Evolutionary conservation across 345 rosid genomes (phyloP).

Genomic region (Salix arbutifolia): DNA sequence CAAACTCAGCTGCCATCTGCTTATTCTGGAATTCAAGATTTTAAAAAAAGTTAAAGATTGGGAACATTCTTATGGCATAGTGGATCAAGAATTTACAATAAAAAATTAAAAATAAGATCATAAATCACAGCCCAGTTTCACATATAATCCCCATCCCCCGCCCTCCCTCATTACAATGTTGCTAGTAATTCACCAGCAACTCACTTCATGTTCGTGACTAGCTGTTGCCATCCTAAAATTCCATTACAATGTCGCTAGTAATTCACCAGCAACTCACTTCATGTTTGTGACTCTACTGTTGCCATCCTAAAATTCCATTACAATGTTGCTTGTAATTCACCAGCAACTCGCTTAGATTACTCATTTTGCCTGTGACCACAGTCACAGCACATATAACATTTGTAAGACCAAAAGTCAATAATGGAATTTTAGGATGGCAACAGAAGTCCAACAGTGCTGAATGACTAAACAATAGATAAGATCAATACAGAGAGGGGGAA

Average conservation of each 20-base stretch:
- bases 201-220: too few relatives aligned
- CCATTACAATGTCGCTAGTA: too few relatives aligned
- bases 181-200: too few relatives aligned
- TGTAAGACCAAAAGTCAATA: too few relatives aligned
- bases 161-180: background rate
- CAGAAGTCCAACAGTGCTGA: background rate
- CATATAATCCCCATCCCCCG: background rate
- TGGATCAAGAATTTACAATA: background rate
- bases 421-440: background rate
- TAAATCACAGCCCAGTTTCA: too few relatives aligned
- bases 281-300: too few relatives aligned
- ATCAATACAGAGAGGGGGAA: background rate
- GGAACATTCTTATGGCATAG: background rate
- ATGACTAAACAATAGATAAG: background rate
- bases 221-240: too few relatives aligned
- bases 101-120: too few relatives aligned
- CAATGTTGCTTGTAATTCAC: too few relatives aligned
- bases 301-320: too few relatives aligned
- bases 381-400: background rate
- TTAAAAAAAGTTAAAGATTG: background rate
- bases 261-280: too few relatives aligned
- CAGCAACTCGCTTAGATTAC: too few relatives aligned
- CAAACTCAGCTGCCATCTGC: constrained; percentile 83
- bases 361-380: background rate
- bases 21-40: constrained; percentile 1